Evolutionary conservation across 441 rosid genomes (phyloP).

Genomic region (Arabidopsis hybrid): DNA sequence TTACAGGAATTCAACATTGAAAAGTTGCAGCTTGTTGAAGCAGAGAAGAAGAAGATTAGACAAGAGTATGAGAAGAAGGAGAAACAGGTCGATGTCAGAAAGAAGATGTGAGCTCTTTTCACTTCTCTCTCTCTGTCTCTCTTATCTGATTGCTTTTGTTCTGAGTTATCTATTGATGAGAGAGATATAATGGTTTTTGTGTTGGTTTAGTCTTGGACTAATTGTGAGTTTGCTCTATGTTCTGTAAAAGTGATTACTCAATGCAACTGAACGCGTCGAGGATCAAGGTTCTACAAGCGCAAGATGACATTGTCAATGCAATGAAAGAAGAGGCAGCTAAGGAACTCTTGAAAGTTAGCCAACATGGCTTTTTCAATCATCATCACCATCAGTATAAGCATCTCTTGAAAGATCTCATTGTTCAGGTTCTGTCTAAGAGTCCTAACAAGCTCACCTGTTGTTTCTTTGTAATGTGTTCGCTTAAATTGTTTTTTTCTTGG

Average conservation of each 20-base stretch:
- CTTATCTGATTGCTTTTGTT: neutral
- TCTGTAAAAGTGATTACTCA: conserved; percentile 74
- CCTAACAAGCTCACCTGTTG: neutral
- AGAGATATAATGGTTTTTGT: neutral
- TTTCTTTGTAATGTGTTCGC: neutral
- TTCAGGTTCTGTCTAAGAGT: conserved; percentile 61
- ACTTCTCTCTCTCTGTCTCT: neutral
- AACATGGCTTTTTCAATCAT: conserved; percentile 49
- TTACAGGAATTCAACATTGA: conserved; percentile 76
- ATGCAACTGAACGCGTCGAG: conserved; percentile 97
- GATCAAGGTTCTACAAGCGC: conserved; percentile 91
- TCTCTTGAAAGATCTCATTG: conserved; percentile 80
- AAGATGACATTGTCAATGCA: conserved; percentile 87
- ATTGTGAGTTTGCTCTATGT: conserved; percentile 6
- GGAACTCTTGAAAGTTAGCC: conserved; percentile 74
- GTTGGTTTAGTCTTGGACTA: neutral
- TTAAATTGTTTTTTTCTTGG: neutral
- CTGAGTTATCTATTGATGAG: neutral
- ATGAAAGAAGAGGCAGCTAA: conserved; percentile 84
- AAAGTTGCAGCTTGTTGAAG: conserved; percentile 85
- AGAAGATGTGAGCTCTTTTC: conserved; percentile 63
- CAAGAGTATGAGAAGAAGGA: conserved; percentile 93
- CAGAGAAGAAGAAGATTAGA: conserved; percentile 94
- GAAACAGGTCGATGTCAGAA: conserved; percentile 86
- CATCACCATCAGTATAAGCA: conserved; percentile 61